Evolutionary conservation across 352 stramenopile genomes (phyloP).

Genomic region (Blastocystis sp.): DNA sequence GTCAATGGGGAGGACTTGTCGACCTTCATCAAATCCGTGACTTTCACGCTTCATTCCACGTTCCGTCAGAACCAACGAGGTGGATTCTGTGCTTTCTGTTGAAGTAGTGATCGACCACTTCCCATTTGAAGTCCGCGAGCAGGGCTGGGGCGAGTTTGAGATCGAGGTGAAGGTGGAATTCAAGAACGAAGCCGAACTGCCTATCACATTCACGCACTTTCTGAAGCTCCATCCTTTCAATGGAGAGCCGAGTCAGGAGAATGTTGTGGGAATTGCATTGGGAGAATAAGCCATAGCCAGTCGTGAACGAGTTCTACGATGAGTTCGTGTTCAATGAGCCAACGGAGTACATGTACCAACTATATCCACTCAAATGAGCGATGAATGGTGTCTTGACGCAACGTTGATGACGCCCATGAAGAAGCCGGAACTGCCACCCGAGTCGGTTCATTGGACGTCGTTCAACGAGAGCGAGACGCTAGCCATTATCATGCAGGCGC

Average conservation of each 20-base stretch:
- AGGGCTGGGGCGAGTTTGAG: constrained; percentile 48
- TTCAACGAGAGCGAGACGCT: constrained; percentile 37
- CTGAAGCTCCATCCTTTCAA: constrained; percentile 35
- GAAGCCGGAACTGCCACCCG: background rate
- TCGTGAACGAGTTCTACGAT: constrained; percentile 43
- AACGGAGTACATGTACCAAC: constrained; percentile 45
- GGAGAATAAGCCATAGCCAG: background rate
- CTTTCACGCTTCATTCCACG: constrained; percentile 31
- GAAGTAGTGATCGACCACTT: constrained; percentile 37
- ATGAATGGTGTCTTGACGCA: background rate
- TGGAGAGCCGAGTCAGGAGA: constrained; percentile 24
- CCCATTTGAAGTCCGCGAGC: constrained; percentile 39
- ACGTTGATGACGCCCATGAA: constrained; percentile 30
- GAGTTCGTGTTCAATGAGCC: constrained; percentile 51
- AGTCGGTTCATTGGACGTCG: background rate
- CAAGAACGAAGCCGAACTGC: constrained; percentile 5
- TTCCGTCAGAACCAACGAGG: constrained; percentile 25
- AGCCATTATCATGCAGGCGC: constrained; percentile 25
- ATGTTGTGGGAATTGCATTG: background rate
- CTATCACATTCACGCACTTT: constrained; percentile 27
- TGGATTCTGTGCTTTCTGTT: background rate
- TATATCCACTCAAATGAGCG: constrained; percentile 32
- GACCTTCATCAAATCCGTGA: constrained; percentile 20
- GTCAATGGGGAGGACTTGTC: constrained; percentile 52
- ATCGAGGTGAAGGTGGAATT: constrained; percentile 52